phyloP scores from a whole-genome alignment of 176 grass and related monocot species.

The Juncus effusus region DNA sequence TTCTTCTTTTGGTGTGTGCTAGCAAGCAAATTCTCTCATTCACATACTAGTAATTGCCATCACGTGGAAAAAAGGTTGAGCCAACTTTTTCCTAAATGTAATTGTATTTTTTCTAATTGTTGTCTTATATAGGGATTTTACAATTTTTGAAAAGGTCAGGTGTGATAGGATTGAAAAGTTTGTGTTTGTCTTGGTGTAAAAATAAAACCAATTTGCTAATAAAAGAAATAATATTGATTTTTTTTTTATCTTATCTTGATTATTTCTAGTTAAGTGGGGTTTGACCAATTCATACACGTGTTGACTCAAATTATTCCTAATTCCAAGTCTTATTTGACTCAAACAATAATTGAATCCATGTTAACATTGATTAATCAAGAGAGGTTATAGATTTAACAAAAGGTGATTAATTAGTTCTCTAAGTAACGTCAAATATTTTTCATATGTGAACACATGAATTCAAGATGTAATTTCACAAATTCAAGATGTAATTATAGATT shows the following conservation, averaged over 20 bases:
- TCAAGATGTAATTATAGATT: too few relatives aligned
- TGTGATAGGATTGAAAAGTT: slow-evolving; percentile 3
- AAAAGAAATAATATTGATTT: slow-evolving; percentile 1
- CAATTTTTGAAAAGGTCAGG: neutral
- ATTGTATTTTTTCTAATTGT: neutral
- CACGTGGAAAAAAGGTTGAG: too few relatives aligned
- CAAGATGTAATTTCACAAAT: too few relatives aligned
- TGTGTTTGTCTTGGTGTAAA: slow-evolving; percentile 2
- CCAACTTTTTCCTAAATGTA: too few relatives aligned
- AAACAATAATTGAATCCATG: neutral
- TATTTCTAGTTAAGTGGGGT: slow-evolving; percentile 1
- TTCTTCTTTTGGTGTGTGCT: too few relatives aligned
- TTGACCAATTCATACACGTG: slow-evolving; percentile 17
- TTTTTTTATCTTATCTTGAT: slow-evolving; percentile 1
- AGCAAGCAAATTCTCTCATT: too few relatives aligned
- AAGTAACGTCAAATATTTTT: slow-evolving; percentile 8
- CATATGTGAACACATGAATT: neutral
- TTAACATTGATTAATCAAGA: neutral
- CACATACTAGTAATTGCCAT: too few relatives aligned
- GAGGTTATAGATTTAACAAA: neutral
- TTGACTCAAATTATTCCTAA: slow-evolving; percentile 24
- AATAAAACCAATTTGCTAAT: neutral
- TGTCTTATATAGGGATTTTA: slow-evolving; percentile 12
- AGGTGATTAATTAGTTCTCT: neutral
- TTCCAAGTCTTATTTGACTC: slow-evolving; percentile 7